Evolutionary conservation across 352 stramenopile species (phyloP).

Genomic region (Phytophthora uliginosa): DNA sequence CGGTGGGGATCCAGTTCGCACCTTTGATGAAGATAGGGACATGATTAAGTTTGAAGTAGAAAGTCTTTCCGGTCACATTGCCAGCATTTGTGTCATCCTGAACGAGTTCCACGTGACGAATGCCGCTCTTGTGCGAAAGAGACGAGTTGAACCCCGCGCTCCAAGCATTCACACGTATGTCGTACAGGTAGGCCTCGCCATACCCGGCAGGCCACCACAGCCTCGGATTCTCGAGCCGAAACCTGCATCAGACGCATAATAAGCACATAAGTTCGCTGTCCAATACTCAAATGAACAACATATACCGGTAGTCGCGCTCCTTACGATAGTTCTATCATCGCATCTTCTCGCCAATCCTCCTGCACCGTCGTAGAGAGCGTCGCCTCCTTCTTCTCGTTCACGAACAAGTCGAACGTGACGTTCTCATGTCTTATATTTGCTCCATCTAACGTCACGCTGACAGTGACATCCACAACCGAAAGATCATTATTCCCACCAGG

Average conservation of each 20-base stretch:
- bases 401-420: constrained; percentile 56
- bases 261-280: not conserved
- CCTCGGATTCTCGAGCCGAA: constrained; percentile 52
- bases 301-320: not conserved
- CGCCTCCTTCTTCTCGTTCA: constrained; percentile 48
- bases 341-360: constrained; percentile 21
- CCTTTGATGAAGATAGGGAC: constrained; percentile 80
- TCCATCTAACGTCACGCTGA: constrained; percentile 48
- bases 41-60: constrained; percentile 82
- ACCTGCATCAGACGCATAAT: constrained; percentile 31
- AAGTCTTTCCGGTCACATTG: constrained; percentile 60
- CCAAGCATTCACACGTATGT: constrained; percentile 53
- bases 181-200: constrained; percentile 72
- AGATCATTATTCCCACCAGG: constrained; percentile 35
- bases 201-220: constrained; percentile 84
- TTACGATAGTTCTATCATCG: constrained; percentile 48
- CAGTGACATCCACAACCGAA: constrained; percentile 50
- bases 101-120: constrained; percentile 72
- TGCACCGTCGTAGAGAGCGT: constrained; percentile 27
- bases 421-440: constrained; percentile 37
- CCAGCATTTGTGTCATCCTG: constrained; percentile 62
- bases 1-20: constrained; percentile 83
- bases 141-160: constrained; percentile 37
- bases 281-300: not conserved
- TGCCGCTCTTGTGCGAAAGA: constrained; percentile 58